phyloP scores from a whole-genome alignment of 2,329 filamentous ascomycete species.

The Cercospora berteroae region DNA sequence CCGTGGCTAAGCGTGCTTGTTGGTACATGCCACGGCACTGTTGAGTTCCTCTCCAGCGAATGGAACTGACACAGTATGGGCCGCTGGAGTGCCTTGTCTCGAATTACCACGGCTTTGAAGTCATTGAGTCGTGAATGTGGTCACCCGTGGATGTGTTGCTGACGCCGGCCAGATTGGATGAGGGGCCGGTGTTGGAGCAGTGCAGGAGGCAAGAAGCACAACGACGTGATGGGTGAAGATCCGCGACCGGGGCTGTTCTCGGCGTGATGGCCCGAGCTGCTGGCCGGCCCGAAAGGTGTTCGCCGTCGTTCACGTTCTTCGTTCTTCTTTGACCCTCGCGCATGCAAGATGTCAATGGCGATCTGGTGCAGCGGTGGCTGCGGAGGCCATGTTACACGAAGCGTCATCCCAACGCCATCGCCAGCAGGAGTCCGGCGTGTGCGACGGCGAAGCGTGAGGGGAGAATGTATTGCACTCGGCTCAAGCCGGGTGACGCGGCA shows the following conservation, averaged over 20 bases:
- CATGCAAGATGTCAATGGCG: background rate
- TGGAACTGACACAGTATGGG: background rate
- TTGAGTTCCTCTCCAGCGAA: background rate
- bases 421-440: background rate
- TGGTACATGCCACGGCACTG: background rate
- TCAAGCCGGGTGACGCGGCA: constrained; percentile 3
- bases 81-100: background rate
- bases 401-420: background rate
- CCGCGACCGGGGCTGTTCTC: constrained; percentile 6
- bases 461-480: background rate
- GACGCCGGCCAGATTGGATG: background rate
- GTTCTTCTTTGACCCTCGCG: background rate
- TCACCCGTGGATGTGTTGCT: background rate
- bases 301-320: background rate
- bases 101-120: background rate
- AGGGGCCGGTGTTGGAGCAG: background rate
- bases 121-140: background rate
- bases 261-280: background rate
- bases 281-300: background rate
- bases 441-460: background rate
- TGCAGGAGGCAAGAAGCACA: background rate
- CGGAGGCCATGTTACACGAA: background rate
- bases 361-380: background rate
- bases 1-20: background rate
- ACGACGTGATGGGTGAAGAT: background rate